Conservation (phyloP, 169 alveolate genomes). For the Plasmodium ovale region DNA sequence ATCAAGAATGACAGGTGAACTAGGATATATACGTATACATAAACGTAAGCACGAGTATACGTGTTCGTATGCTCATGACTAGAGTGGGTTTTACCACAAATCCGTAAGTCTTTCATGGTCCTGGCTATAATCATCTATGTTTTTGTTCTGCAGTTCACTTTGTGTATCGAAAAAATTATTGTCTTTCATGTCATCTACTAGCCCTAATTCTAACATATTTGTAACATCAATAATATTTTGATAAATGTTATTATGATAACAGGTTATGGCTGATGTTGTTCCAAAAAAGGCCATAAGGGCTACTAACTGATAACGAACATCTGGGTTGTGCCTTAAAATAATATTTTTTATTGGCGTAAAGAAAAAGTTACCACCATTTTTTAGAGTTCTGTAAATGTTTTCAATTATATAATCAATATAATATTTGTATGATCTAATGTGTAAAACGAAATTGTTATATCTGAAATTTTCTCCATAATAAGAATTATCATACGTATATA, state of each 20-base stretch:
- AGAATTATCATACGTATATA: conserved; percentile 71
- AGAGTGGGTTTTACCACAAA: conserved; percentile 78
- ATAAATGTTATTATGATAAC: conserved; percentile 81
- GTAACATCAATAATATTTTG: conserved; percentile 87
- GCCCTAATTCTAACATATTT: conserved; percentile 81
- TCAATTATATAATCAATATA: conserved; percentile 77
- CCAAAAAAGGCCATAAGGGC: conserved; percentile 88
- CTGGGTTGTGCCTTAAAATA: conserved; percentile 89
- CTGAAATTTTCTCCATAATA: conserved; percentile 75
- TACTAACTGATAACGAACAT: conserved; percentile 88
- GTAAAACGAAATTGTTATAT: conserved; percentile 65
- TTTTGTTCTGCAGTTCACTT: conserved; percentile 80
- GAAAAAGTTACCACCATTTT: conserved; percentile 55
- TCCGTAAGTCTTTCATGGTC: conserved; percentile 83
- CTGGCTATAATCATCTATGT: conserved; percentile 80
- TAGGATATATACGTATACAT: background rate
- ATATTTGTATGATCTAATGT: conserved; percentile 75
- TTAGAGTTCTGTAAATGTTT: conserved; percentile 59
- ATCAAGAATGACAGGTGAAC: background rate
- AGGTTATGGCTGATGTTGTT: conserved; percentile 87
- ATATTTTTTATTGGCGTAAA: conserved; percentile 80
- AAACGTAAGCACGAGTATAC: background rate
- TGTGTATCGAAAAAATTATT: conserved; percentile 88
- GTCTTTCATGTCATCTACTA: conserved; percentile 87
- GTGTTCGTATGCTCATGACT: background rate